Base-by-base conservation (phyloP, 225 moss, liverwort and hornwort genomes). In the Sphagnum contortum region DNA sequence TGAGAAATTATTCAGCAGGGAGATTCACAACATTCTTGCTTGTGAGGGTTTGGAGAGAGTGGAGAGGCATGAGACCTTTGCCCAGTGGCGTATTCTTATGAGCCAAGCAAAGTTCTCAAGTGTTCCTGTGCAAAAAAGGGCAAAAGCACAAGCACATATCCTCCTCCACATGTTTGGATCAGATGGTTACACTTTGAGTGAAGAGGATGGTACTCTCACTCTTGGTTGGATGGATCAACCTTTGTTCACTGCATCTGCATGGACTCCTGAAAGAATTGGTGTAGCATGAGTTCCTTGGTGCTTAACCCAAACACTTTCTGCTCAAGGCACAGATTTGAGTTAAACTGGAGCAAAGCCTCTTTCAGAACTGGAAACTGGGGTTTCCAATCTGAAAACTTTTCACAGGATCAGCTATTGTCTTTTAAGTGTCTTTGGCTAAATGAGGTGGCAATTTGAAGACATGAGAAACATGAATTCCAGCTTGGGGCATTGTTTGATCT, bases 1-100 rank as follows among this genome's bases (percentile, higher is more conserved):
- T 49, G 96, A 98, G 74, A 87, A 84, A 68, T 74, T 93, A 29
- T 98, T 87, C 69, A 90, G 90, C n/a, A 76, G 82, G n/a, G 96
- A 98, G 61, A 89, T 98, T 61, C 85, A 89, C 61, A 98, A 98
- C 70, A 98, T 98, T 70, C 65, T 98, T 60, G 87, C 88, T 0
- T 93, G 84, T 68, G 92, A 98, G 79, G 92, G 92, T 9, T 60
- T 83, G 49, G 92, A 93, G 69, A 81, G 96, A 66, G 77, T 82
- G 12, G 89, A 98, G 66, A 85, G 96, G 57, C 92, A 93, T 67
- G 96, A 92, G 77, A 66, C 57, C 2, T 77, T 82, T 29, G 64
- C 74, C 4, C 76, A 70, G 50, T 98, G 96, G 96, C 81, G 87
- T 3, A 47, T 60, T 4, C 83, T 87, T 54, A 63, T 98, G 78